Percentiles rank a stretch among this genome's conserved stretches.
phyloP scores from a whole-genome alignment of 2,329 filamentous ascomycete species.

The Fusarium chuoi region DNA sequence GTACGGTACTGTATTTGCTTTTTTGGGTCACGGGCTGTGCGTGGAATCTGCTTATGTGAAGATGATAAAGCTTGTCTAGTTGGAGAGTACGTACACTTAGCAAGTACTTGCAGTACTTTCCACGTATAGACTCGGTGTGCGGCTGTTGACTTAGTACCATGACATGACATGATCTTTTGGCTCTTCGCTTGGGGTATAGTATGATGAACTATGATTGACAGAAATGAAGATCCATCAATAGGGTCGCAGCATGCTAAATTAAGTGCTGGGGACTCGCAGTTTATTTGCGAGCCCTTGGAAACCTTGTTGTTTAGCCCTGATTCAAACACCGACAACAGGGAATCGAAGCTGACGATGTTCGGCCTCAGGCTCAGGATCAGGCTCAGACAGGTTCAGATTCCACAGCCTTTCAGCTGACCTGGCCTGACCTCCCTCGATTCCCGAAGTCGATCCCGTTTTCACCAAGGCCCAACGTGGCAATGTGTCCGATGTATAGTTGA shows the following conservation, averaged over 20 bases:
- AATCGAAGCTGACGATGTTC: conserved; percentile 28
- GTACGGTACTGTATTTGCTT: conserved; percentile 21
- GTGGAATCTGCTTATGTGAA: conserved; percentile 31
- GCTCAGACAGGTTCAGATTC: neutral
- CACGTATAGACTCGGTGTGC: neutral
- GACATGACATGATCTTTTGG: conserved; percentile 3
- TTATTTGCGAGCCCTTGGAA: neutral
- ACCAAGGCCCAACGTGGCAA: conserved; percentile 22
- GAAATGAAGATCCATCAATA: conserved; percentile 30
- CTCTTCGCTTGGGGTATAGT: conserved; percentile 4
- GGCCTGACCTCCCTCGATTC: conserved; percentile 23
- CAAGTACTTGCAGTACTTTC: neutral
- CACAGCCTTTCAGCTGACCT: conserved; percentile 27
- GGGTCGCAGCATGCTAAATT: conserved; percentile 7
- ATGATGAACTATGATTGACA: conserved; percentile 9
- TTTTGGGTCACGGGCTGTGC: conserved; percentile 22
- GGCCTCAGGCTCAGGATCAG: neutral
- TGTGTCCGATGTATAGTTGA: conserved; percentile 19
- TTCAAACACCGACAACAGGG: conserved; percentile 16
- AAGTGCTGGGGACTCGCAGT: conserved; percentile 8
- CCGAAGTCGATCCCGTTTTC: conserved; percentile 35
- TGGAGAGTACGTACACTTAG: conserved; percentile 3
- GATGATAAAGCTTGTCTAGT: conserved; percentile 33
- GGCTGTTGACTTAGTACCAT: neutral
- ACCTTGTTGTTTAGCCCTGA: neutral